A percentile compares a stretch with the other conserved stretches of the same genome.
phyloP scores from a whole-genome alignment of 116 monocot genomes.

The Zostera marina region DNA sequence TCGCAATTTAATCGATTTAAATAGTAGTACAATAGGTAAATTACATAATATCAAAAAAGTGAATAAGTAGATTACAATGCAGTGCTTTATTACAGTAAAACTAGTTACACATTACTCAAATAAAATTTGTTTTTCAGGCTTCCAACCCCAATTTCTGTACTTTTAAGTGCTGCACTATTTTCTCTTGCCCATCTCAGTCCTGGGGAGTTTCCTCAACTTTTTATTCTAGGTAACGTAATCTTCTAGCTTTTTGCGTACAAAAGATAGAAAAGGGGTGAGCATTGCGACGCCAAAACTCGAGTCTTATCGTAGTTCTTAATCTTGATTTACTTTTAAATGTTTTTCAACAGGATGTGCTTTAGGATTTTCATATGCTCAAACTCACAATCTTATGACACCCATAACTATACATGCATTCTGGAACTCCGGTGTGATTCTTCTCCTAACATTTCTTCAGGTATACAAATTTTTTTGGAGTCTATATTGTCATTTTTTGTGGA shows the following conservation, averaged over 20 bases:
- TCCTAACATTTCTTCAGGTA: constrained; percentile 91
- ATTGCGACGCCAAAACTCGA: neutral
- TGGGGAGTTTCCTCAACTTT: constrained; percentile 84
- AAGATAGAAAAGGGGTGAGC: neutral
- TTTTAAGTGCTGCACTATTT: constrained; percentile 70
- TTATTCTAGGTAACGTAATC: constrained; percentile 49
- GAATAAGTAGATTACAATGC: neutral
- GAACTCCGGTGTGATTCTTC: constrained; percentile 77
- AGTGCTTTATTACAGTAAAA: neutral
- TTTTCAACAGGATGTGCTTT: constrained; percentile 41
- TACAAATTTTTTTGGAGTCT: neutral
- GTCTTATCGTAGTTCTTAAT: no score
- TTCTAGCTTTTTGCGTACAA: neutral
- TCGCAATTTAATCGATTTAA: no score
- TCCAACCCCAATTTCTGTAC: constrained; percentile 67
- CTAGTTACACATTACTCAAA: neutral
- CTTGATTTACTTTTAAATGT: neutral
- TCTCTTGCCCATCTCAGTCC: constrained; percentile 83
- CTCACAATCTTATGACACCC: constrained; percentile 83
- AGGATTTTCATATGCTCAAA: constrained; percentile 87
- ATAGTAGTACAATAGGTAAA: neutral
- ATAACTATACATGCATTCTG: constrained; percentile 86
- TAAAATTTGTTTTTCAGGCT: constrained; percentile 32
- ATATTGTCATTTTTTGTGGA: no score
- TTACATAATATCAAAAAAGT: no score